phyloP scores from a whole-genome alignment of 139 green algal species.

The Chlamydomonas urium region DNA sequence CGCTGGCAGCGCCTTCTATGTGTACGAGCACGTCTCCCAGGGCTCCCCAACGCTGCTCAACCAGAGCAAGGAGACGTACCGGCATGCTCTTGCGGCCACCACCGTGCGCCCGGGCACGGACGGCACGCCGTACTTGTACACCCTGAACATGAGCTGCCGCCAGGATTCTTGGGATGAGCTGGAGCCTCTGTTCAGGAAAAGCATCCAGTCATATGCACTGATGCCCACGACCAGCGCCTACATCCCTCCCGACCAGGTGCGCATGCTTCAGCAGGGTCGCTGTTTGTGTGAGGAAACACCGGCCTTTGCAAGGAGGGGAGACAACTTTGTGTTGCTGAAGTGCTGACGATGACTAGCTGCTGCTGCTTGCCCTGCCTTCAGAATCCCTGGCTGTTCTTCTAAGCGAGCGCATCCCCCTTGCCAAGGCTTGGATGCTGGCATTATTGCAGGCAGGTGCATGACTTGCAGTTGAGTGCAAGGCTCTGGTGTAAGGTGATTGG shows the following conservation, averaged over 20 bases:
- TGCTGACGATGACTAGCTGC: background rate
- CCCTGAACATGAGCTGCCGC: slow-evolving; percentile 72
- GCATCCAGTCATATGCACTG: slow-evolving; percentile 54
- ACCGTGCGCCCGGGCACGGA: slow-evolving; percentile 42
- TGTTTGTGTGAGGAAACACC: background rate
- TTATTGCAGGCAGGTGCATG: no score
- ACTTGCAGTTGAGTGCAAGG: no score
- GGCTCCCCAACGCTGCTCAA: slow-evolving; percentile 63
- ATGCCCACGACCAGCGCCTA: slow-evolving; percentile 44
- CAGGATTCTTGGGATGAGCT: slow-evolving; percentile 57
- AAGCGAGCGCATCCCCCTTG: no score
- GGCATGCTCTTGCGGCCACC: slow-evolving; percentile 67
- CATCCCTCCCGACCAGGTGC: slow-evolving; percentile 56
- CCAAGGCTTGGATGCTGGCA: no score
- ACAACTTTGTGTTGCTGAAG: background rate
- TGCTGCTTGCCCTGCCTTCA: slow-evolving; percentile 15
- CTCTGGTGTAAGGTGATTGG: no score
- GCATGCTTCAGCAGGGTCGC: background rate
- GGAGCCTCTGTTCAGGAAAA: slow-evolving; percentile 28
- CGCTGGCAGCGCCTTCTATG: slow-evolving; percentile 52
- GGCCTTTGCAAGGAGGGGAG: background rate
- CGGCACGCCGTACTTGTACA: slow-evolving; percentile 75
- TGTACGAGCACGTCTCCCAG: slow-evolving; percentile 80
- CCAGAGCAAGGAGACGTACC: slow-evolving; percentile 62
- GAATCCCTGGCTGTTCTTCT: slow-evolving; percentile 78